Evolutionary conservation across 495 filamentous ascomycete species (phyloP), one percentile per base, ranked within the genome.

Genomic region (Tuber brumale): DNA sequence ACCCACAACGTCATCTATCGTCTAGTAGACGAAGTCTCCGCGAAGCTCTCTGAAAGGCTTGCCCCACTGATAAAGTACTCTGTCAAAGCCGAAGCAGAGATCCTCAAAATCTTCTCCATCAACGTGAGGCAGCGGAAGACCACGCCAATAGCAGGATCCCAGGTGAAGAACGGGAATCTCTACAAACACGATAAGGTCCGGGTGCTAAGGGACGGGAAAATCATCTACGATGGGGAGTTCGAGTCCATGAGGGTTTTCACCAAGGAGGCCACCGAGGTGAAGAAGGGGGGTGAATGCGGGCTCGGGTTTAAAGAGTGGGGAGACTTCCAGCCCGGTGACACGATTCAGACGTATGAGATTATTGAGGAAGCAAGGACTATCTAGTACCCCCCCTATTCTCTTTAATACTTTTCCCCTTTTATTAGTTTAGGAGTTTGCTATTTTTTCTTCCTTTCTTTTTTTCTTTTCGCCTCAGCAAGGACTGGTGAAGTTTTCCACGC

Each of bases 1-100:
- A 90, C 97, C 72, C 90, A 95, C 82, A 97, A 91, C 77, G 89
- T 99, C 79, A 99, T 99, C 79, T 98, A 99, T 83, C 90, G 91
- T 74, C 87, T 98, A 16, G 89, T 93, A 16, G 94, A 98, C 81
- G 92, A 93, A 73, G 91, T 97, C 70, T 91, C 89, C 82, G 88
- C 84, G 0, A 87, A 85, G 51, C 81, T 99, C 74, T 90, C 88
- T 75, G 89, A 91, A 75, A 85, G 89, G 69, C 87, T 99, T 27
- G 77, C 91, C 12, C 91, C 91, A 37, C 82, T 84, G 0, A 84
- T 95, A 44, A 90, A 87, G 31, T 85, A 86, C 70, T 89, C 88
- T 72, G 93, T 97, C 16, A 85, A 91, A 0, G 96, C 94, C 72
- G 96, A 98, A 85, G 95, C 94, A 18, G 95, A 97, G 79, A 87